phyloP scores from a whole-genome alignment of 2,329 filamentous ascomycete species.

The Aspergillus viridinutans region DNA sequence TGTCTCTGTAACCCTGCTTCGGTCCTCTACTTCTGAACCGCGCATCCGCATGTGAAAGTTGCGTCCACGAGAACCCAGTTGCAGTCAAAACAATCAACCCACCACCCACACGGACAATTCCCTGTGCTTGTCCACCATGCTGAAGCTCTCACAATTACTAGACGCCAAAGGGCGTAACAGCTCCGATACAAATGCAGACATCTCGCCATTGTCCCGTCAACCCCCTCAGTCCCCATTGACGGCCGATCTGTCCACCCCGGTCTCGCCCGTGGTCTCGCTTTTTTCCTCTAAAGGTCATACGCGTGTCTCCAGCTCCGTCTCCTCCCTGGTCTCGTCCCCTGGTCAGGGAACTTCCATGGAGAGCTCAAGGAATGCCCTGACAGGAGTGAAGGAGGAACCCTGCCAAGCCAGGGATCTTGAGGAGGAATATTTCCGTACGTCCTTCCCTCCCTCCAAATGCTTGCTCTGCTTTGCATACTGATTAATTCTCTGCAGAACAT shows the following conservation, averaged over 20 bases:
- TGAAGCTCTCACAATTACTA: constrained; percentile 32
- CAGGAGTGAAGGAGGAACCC: constrained; percentile 81
- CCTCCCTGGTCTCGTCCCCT: constrained; percentile 64
- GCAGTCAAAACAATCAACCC: neutral
- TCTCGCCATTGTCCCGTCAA: constrained; percentile 15
- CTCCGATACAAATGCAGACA: constrained; percentile 22
- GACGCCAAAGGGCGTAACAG: constrained; percentile 30
- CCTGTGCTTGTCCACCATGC: constrained; percentile 23
- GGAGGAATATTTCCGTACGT: constrained; percentile 71
- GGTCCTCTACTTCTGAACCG: constrained; percentile 12
- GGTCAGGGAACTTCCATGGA: constrained; percentile 49
- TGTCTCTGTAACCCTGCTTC: constrained; percentile 5
- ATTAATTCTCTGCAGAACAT: constrained; percentile 25
- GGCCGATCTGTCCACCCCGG: constrained; percentile 33
- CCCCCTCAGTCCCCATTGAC: constrained; percentile 30
- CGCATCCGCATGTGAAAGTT: constrained; percentile 14
- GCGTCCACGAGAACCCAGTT: constrained; percentile 7
- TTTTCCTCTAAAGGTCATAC: constrained; percentile 38
- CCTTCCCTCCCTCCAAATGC: constrained; percentile 11
- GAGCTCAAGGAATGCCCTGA: constrained; percentile 60
- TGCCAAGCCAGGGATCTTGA: constrained; percentile 53
- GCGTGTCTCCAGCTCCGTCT: constrained; percentile 62
- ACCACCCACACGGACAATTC: neutral
- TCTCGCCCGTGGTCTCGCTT: constrained; percentile 38
- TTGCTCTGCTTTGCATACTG: constrained; percentile 6